phyloP scores from a whole-genome alignment of 116 monocot species.

The Papilionanthe hybrid region DNA sequence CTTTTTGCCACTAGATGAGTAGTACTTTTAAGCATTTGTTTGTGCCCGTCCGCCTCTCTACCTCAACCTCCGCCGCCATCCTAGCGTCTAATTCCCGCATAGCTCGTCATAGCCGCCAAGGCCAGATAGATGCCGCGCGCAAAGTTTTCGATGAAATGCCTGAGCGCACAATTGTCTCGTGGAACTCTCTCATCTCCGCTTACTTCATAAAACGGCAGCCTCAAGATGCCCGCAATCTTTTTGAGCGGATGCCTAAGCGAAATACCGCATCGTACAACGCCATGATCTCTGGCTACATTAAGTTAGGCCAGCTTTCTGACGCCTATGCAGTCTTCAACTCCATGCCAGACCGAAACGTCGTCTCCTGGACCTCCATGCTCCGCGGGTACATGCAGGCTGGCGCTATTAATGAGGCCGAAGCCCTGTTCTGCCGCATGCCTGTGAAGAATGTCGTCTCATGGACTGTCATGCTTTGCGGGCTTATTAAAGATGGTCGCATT shows the following conservation, averaged over 20 bases:
- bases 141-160: slow-evolving; percentile 43
- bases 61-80: slow-evolving; percentile 17
- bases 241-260: slow-evolving; percentile 40
- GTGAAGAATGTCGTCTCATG: slow-evolving; percentile 70
- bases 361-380: slow-evolving; percentile 71
- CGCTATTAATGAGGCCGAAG: slow-evolving; percentile 39
- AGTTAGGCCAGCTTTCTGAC: slow-evolving; percentile 13
- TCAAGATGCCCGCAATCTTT: slow-evolving; percentile 37
- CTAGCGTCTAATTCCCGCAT: slow-evolving; percentile 41
- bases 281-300: slow-evolving; percentile 54
- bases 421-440: slow-evolving; percentile 50
- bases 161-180: slow-evolving; percentile 36
- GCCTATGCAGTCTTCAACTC: slow-evolving; percentile 46
- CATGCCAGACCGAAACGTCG: slow-evolving; percentile 53
- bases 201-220: slow-evolving; percentile 54
- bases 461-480: slow-evolving; percentile 69
- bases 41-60: slow-evolving; percentile 6
- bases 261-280: slow-evolving; percentile 62
- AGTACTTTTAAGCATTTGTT: too few relatives aligned
- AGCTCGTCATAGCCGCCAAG: slow-evolving; percentile 29
- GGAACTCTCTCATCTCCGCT: slow-evolving; percentile 62
- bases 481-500: slow-evolving; percentile 18
- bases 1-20: too few relatives aligned
- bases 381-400: slow-evolving; percentile 41
- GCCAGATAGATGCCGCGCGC: slow-evolving; percentile 34